A percentile compares a stretch with the other conserved stretches of the same genome.
These are phyloP conservation scores for Colletotrichum noveboracense DNA, from an alignment of 2,329 filamentous ascomycete species.

Conservation along the genomic window DNA sequence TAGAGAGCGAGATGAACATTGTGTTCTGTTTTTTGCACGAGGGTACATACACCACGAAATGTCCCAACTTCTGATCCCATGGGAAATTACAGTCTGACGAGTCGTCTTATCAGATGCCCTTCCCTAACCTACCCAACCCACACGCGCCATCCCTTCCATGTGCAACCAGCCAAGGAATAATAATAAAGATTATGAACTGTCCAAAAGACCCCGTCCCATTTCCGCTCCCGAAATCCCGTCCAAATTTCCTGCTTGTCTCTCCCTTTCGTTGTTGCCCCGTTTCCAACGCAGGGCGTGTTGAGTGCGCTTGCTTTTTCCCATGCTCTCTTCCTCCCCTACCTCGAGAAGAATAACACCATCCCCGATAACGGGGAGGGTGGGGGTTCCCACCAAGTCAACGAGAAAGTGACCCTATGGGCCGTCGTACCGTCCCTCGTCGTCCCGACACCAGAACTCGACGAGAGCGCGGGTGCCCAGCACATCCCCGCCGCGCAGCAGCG, in stretches of 20 bases:
- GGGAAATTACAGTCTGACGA: background rate
- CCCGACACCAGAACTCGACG: slow-evolving; percentile 72
- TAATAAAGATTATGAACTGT: background rate
- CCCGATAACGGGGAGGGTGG: background rate
- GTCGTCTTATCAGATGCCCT: background rate
- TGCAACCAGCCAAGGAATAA: background rate
- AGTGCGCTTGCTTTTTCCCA: background rate
- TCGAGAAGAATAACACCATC: background rate
- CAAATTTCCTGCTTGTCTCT: background rate
- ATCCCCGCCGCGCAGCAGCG: slow-evolving; percentile 72
- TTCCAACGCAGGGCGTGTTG: background rate
- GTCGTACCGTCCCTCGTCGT: slow-evolving; percentile 53
- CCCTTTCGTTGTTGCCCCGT: background rate
- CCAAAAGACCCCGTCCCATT: background rate
- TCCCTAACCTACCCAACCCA: background rate
- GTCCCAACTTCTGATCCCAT: background rate
- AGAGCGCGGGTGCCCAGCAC: slow-evolving; percentile 69
- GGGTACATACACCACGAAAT: background rate
- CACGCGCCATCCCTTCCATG: background rate
- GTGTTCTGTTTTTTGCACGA: background rate
- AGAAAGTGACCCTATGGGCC: slow-evolving; percentile 29
- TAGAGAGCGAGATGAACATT: background rate
- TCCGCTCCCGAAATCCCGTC: background rate
- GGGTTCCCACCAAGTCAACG: background rate
- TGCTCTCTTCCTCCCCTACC: background rate